A percentile compares a stretch with the other conserved stretches of the same genome.
phyloP scores from a whole-genome alignment of 139 green algal species.

The Nannochloris sp. region DNA sequence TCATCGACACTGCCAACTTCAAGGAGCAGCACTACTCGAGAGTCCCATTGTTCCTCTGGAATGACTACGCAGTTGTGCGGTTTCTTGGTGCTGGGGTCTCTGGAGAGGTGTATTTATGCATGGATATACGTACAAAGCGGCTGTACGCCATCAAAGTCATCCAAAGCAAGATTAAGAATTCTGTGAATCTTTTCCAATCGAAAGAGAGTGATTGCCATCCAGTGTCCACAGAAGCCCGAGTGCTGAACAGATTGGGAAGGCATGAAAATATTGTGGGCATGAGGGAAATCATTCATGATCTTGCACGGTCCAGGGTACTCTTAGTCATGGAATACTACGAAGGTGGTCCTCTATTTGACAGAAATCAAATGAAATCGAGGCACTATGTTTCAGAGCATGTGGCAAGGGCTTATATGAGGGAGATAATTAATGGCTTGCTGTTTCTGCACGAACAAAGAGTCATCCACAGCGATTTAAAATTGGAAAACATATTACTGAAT shows the following conservation, averaged over 20 bases:
- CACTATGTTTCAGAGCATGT: constrained; percentile 54
- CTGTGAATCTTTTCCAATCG: constrained; percentile 46
- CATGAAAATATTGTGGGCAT: constrained; percentile 68
- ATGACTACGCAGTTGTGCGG: constrained; percentile 77
- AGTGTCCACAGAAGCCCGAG: neutral
- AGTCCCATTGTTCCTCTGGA: constrained; percentile 42
- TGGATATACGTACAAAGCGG: constrained; percentile 56
- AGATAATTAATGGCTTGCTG: constrained; percentile 60
- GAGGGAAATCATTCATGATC: constrained; percentile 70
- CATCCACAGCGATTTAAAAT: constrained; percentile 80
- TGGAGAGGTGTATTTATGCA: constrained; percentile 73
- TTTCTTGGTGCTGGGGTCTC: constrained; percentile 64
- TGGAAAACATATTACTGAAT: constrained; percentile 72
- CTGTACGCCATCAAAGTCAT: constrained; percentile 75
- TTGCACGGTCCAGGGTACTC: constrained; percentile 56
- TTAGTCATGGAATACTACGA: constrained; percentile 82
- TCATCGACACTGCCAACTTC: too few species aligned
- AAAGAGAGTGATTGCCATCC: constrained; percentile 27
- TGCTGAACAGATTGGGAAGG: constrained; percentile 21
- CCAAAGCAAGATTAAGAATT: constrained; percentile 12
- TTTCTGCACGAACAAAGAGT: constrained; percentile 71
- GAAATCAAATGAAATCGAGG: constrained; percentile 49
- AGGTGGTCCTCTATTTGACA: constrained; percentile 59
- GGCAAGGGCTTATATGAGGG: constrained; percentile 60
- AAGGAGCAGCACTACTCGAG: too few species aligned